Evolutionary conservation across 768 basidiomycete species (phyloP).

Genomic region (Glaciozyma martinii): DNA sequence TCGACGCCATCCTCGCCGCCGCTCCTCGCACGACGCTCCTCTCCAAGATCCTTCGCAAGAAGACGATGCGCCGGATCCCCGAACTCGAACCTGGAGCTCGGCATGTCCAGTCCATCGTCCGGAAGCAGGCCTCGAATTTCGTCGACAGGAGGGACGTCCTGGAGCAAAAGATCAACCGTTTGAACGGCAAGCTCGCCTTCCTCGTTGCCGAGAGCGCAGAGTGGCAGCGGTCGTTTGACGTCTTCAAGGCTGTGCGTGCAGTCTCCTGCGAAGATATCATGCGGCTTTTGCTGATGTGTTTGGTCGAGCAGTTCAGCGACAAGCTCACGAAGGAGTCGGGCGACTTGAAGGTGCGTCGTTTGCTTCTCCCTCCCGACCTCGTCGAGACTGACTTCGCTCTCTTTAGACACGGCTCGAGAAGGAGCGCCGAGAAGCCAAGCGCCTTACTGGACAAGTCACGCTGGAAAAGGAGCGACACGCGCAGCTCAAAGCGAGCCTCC

Average conservation of each 20-base stretch:
- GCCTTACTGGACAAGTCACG: constrained; percentile 2
- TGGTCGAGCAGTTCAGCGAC: constrained; percentile 4
- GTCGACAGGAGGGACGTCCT: constrained; percentile 70
- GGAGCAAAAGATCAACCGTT: constrained; percentile 2
- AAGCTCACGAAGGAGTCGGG: constrained; percentile 6
- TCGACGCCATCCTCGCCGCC: constrained; percentile 15
- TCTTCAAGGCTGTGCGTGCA: constrained; percentile 12
- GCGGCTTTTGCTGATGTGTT: neutral
- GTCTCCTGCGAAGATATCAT: no score
- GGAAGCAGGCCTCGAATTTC: constrained; percentile 63
- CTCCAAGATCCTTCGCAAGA: constrained; percentile 6
- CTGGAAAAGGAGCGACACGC: constrained; percentile 9
- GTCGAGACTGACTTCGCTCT: neutral
- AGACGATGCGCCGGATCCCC: constrained; percentile 1
- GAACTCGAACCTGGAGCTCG: neutral
- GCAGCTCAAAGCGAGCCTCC: constrained; percentile 8
- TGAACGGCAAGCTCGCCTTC: constrained; percentile 8
- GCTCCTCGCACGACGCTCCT: constrained; percentile 2
- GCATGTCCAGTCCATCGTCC: constrained; percentile 21
- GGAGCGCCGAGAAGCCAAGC: constrained; percentile 14
- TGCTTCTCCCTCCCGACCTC: no score
- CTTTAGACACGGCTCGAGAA: constrained; percentile 10
- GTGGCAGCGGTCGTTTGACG: constrained; percentile 11
- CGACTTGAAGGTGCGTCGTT: constrained; percentile 7
- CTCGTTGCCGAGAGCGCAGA: constrained; percentile 9